Percentiles rank a stretch among this genome's conserved stretches.
Evolutionary conservation across 345 rosid genomes (phyloP).

Genomic region (Eucalyptus cloeziana): DNA sequence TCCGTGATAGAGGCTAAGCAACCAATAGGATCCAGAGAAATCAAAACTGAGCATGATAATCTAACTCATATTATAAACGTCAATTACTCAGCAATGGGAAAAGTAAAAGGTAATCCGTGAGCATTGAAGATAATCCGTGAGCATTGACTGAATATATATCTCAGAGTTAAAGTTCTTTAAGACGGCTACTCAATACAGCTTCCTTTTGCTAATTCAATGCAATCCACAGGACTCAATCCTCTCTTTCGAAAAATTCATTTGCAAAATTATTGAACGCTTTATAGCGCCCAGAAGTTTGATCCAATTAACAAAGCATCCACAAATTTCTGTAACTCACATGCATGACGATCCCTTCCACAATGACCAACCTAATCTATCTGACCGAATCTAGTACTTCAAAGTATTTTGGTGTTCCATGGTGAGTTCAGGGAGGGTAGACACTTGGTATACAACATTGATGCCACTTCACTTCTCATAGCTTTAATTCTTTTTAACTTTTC

Average conservation of each 20-base stretch:
- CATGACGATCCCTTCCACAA: not conserved
- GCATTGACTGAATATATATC: not conserved
- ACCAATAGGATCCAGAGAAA: constrained; percentile 68
- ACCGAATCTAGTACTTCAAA: not conserved
- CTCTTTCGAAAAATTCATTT: not conserved
- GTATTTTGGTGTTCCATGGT: not conserved
- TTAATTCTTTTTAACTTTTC: not conserved
- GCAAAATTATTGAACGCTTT: not conserved
- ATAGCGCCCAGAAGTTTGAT: not conserved
- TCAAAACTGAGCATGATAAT: not conserved
- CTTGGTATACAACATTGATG: not conserved
- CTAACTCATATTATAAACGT: not conserved
- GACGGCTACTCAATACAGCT: not conserved
- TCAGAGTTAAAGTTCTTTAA: not conserved
- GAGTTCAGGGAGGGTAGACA: not conserved
- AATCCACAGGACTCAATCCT: not conserved
- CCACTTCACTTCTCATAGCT: not conserved
- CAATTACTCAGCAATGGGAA: not conserved
- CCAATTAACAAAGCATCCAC: not conserved
- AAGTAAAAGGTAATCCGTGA: not conserved
- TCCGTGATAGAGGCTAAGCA: constrained; percentile 74
- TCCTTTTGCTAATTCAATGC: not conserved
- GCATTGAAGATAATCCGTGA: not conserved
- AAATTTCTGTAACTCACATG: not conserved
- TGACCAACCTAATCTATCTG: not conserved